Evolutionary conservation across 306 rosid species (phyloP).

Genomic region (Gleditsia sinensis): DNA sequence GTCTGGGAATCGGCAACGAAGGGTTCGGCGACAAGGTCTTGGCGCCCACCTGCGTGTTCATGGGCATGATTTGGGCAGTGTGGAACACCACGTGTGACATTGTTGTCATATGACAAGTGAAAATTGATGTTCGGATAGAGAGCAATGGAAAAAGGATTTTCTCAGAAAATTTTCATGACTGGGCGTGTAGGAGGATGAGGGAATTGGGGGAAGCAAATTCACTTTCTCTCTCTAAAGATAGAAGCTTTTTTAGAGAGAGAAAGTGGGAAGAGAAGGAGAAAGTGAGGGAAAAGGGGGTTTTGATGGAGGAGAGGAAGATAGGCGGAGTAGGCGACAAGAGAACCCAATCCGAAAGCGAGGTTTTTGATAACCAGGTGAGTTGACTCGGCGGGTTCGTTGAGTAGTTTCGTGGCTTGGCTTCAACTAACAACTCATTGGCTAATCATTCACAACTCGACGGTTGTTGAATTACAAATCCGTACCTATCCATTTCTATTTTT

Average conservation of each 20-base stretch:
- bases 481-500: too few relatives aligned
- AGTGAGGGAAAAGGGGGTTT: slow-evolving; percentile 8
- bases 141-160: neutral
- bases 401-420: neutral
- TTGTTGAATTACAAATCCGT: too few relatives aligned
- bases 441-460: too few relatives aligned
- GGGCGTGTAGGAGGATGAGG: too few relatives aligned
- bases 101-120: neutral
- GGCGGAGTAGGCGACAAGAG: slow-evolving; percentile 32
- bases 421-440: neutral
- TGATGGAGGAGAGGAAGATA: slow-evolving; percentile 12
- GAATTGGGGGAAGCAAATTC: neutral
- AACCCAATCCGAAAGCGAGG: slow-evolving; percentile 47
- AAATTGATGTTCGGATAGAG: neutral
- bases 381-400: slow-evolving; percentile 17
- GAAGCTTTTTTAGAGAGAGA: slow-evolving; percentile 41
- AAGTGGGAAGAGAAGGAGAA: neutral
- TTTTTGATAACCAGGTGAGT: slow-evolving; percentile 34
- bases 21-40: slow-evolving; percentile 37
- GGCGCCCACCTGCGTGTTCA: slow-evolving; percentile 47
- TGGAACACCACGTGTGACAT: slow-evolving; percentile 70
- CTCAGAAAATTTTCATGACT: slow-evolving; percentile 3
- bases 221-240: neutral
- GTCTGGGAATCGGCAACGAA: slow-evolving; percentile 27
- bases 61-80: slow-evolving; percentile 68